Evolutionary conservation across 805 yeast species (phyloP), one percentile per base, ranked within the genome.

Genomic region (Schwanniomyces yamadae): DNA sequence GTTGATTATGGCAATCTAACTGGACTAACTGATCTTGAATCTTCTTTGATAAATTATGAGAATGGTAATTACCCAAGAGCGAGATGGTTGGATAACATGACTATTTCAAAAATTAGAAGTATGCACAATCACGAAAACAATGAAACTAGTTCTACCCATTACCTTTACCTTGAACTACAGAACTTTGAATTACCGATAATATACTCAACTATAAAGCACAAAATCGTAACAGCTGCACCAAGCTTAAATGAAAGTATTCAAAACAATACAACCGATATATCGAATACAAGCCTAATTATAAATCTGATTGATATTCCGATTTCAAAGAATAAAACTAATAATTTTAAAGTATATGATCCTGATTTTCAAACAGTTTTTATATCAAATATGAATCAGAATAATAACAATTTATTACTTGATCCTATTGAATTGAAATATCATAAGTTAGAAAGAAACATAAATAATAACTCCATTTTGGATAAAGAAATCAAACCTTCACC

Each of bases 351-450:
- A 16, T 67, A 69, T 42, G 82, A 76, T 42, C 70, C 71, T 3
- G 75, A 66, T 37, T 62, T 59, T 42, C 59, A 55, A 29, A 20
- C 24, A 18, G 20, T 25, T 7, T 11, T 27, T 11, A 31, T 37
- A 21, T 23, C 30, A 13, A 43, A 23, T 20, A 28, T 25, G 12
- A 40, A 15, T 13, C 38, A 28, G 13, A 23, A 23, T 18, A 32
- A 30, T 13, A 33, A 24, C 19, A 28, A 31, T 21, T 29, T 38
- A 14, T 36, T 46, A 29, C 31, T 63, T 40, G 95, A 91, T 50
- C 96, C 96, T 1, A 82, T 93, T 15, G 98, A 93, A 54, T 74
- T 80, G 44, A 93, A 91, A 55, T 88, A 84, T 54, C 78, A 95
- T 46, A 79, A 83, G 39, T 62, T 91, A 34, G 93, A 90, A 44